Conservation (phyloP, 345 rosid species). For the Sapria himalayana region DNA sequence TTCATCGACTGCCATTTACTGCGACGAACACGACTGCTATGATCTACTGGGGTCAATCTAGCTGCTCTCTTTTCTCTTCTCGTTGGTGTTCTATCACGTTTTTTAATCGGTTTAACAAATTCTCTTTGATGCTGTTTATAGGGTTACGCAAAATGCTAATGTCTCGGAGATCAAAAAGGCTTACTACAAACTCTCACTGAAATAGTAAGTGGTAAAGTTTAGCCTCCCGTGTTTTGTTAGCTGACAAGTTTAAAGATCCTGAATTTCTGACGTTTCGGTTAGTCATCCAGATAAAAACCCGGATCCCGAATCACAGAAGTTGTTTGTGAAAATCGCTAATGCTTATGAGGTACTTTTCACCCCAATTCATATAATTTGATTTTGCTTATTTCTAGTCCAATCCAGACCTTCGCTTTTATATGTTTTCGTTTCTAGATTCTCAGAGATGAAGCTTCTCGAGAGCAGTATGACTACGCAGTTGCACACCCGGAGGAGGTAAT, state of each 20-base stretch:
- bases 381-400: no score
- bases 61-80: background rate
- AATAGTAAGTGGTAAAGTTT: conserved; percentile 31
- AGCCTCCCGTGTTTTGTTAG: background rate
- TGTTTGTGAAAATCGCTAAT: conserved; percentile 80
- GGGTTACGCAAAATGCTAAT: conserved; percentile 76
- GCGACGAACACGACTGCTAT: conserved; percentile 94
- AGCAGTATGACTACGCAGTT: conserved; percentile 84
- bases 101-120: background rate
- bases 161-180: conserved; percentile 89
- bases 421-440: conserved; percentile 34
- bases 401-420: no score
- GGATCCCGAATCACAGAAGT: conserved; percentile 81
- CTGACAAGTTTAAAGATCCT: background rate
- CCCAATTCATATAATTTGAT: no score
- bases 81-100: background rate
- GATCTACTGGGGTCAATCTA: conserved; percentile 61
- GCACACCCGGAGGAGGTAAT: conserved; percentile 96
- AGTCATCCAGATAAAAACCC: conserved; percentile 97
- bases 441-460: conserved; percentile 90
- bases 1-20: conserved; percentile 61
- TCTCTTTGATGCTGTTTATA: conserved; percentile 10
- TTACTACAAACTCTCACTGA: conserved; percentile 75
- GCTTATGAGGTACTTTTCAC: conserved; percentile 65
- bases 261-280: conserved; percentile 7